Percentiles rank a stretch among this genome's conserved stretches.
Conservation (phyloP, 371 early-diverging fungal species). For the Mucor sp. region DNA sequence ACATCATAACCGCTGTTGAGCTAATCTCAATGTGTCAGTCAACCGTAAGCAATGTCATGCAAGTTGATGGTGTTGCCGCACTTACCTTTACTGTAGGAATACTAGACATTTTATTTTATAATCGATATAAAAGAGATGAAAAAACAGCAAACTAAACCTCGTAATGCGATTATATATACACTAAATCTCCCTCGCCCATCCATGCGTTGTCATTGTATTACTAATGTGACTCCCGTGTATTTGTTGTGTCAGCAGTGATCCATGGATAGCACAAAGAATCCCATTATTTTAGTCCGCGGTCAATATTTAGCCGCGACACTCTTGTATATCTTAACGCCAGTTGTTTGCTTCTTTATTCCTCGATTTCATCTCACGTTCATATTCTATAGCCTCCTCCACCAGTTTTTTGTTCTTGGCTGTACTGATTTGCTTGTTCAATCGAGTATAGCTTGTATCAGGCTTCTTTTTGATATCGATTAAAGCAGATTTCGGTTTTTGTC, state of each 20-base stretch:
- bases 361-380: conserved; percentile 37
- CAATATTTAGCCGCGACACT: not conserved
- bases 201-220: too few relatives aligned
- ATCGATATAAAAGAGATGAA: not conserved
- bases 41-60: too few relatives aligned
- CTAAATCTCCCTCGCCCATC: too few relatives aligned
- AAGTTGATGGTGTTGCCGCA: too few relatives aligned
- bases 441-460: conserved; percentile 41
- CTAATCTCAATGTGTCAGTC: not conserved
- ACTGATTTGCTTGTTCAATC: conserved; percentile 45
- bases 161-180: not conserved
- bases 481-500: conserved; percentile 15
- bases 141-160: not conserved
- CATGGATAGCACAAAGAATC: too few relatives aligned
- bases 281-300: too few relatives aligned
- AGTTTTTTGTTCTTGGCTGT: conserved; percentile 23
- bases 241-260: too few relatives aligned
- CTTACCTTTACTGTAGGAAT: conserved; percentile 21
- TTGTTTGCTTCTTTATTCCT: conserved; percentile 14
- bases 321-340: not conserved
- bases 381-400: conserved; percentile 38
- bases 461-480: conserved; percentile 56
- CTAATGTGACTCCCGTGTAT: too few relatives aligned
- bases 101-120: conserved; percentile 13
- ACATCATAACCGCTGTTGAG: conserved; percentile 40